phyloP scores from a whole-genome alignment of 2,329 filamentous ascomycete genomes.

The Ramichloridium luteum region DNA sequence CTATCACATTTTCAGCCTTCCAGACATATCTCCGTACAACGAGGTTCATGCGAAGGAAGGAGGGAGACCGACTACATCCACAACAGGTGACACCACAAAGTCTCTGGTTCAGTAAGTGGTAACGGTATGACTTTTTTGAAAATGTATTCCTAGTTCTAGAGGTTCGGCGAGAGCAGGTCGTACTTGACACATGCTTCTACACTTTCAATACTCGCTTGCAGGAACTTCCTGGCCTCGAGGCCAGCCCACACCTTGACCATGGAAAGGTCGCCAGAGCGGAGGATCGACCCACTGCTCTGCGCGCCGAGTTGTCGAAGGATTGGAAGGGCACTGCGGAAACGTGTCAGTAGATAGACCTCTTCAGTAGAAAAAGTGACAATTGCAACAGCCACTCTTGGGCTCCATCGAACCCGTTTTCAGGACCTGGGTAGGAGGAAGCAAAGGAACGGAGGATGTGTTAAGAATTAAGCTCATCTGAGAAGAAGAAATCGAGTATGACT shows the following conservation, averaged over 20 bases:
- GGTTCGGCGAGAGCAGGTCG: constrained; percentile 76
- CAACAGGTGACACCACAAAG: too few species aligned
- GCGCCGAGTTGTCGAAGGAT: constrained; percentile 81
- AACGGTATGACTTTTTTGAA: too few species aligned
- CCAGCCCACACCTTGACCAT: constrained; percentile 90
- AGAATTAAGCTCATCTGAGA: constrained; percentile 1
- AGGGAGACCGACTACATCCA: too few species aligned
- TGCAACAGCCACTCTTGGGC: too few species aligned
- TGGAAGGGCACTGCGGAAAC: constrained; percentile 57
- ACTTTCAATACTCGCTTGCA: constrained; percentile 82
- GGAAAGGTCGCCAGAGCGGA: constrained; percentile 37
- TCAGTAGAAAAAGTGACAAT: too few species aligned
- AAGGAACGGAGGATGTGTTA: too few species aligned
- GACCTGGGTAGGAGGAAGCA: too few species aligned
- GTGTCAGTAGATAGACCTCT: constrained; percentile 4
- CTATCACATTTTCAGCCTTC: too few species aligned
- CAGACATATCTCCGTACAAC: too few species aligned
- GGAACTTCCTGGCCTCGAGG: constrained; percentile 73
- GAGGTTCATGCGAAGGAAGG: too few species aligned
- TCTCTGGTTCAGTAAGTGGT: too few species aligned
- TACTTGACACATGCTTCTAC: constrained; percentile 86
- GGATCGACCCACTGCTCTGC: constrained; percentile 50
- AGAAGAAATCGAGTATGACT: constrained; percentile 16
- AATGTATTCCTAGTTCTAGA: constrained; percentile 42
- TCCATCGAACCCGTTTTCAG: too few species aligned